A percentile compares a stretch with the other conserved stretches of the same genome.
These are phyloP conservation scores for Aspergillus chevalieri DNA, from an alignment of 2,329 filamentous ascomycete genomes.

Conservation along the genomic window DNA sequence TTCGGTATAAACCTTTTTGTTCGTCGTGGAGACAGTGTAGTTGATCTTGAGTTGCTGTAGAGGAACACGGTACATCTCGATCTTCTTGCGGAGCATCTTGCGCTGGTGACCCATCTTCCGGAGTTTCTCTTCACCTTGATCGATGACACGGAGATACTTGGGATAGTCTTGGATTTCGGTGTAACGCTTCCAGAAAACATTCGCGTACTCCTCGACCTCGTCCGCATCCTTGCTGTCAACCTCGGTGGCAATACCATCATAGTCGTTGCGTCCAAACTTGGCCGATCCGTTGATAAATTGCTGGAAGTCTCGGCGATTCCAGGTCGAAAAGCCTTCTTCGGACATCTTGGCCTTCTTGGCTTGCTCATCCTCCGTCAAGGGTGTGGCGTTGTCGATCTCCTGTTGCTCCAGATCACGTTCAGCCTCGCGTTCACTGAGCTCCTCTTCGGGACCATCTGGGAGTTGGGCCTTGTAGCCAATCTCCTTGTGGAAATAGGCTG, in stretches of 20 bases:
- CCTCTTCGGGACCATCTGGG: slow-evolving; percentile 83
- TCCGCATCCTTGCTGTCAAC: slow-evolving; percentile 81
- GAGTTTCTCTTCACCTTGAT: slow-evolving; percentile 84
- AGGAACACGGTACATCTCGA: slow-evolving; percentile 92
- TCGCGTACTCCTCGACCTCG: slow-evolving; percentile 85
- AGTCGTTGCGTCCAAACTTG: slow-evolving; percentile 83
- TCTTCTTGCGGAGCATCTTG: slow-evolving; percentile 90
- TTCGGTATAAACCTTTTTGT: slow-evolving; percentile 99
- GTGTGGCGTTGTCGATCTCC: slow-evolving; percentile 85
- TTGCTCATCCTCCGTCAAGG: slow-evolving; percentile 82
- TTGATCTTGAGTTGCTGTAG: slow-evolving; percentile 98
- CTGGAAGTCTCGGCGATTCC: slow-evolving; percentile 97
- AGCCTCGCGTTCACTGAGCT: slow-evolving; percentile 74
- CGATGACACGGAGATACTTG: slow-evolving; percentile 83
- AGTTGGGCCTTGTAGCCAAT: slow-evolving; percentile 91
- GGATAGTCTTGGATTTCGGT: slow-evolving; percentile 81
- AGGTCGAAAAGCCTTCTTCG: slow-evolving; percentile 79
- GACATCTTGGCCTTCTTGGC: slow-evolving; percentile 79
- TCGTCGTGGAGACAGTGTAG: slow-evolving; percentile 96
- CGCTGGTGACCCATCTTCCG: slow-evolving; percentile 86
- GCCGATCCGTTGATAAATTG: slow-evolving; percentile 95
- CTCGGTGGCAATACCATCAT: slow-evolving; percentile 76
- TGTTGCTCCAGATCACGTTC: slow-evolving; percentile 82
- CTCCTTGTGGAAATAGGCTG: slow-evolving; percentile 90
- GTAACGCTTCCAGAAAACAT: slow-evolving; percentile 95